A percentile compares a stretch with the other conserved stretches of the same genome.
Evolutionary conservation across 1,139 yeast genomes (phyloP).

Genomic region (Chernovozyma sophiae-reginae): DNA sequence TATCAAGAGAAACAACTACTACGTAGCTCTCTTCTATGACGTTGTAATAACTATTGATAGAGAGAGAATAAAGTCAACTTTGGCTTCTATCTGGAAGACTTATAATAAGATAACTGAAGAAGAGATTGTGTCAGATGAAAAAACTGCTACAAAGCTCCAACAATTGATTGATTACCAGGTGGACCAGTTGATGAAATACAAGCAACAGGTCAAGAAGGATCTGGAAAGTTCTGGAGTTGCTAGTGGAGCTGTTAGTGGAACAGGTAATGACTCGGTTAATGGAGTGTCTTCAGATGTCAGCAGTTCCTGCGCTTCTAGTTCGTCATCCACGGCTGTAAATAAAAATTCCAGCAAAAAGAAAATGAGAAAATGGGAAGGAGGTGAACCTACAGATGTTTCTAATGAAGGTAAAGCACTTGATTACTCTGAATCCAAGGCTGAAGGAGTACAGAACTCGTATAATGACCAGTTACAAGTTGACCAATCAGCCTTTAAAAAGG

Average conservation of each 20-base stretch:
- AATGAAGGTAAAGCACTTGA: constrained; percentile 27
- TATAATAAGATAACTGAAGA: constrained; percentile 27
- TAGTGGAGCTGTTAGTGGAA: constrained; percentile 5
- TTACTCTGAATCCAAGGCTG: constrained; percentile 26
- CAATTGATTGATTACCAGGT: constrained; percentile 40
- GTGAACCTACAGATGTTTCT: constrained; percentile 26
- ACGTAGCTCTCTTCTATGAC: constrained; percentile 40
- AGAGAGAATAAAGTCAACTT: constrained; percentile 33
- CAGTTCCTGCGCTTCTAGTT: constrained; percentile 9
- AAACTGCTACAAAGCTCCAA: constrained; percentile 20
- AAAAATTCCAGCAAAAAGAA: constrained; percentile 21
- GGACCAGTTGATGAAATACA: constrained; percentile 33
- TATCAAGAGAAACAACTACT: constrained; percentile 24
- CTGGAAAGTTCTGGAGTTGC: background rate
- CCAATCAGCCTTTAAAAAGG: constrained; percentile 30
- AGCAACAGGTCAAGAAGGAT: constrained; percentile 10
- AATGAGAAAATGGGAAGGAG: constrained; percentile 47
- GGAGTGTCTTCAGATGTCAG: background rate
- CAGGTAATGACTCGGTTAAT: constrained; percentile 5
- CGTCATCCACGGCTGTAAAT: constrained; percentile 16
- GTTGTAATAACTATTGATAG: constrained; percentile 38
- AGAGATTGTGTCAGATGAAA: constrained; percentile 18
- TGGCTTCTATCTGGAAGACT: constrained; percentile 33
- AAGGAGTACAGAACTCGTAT: constrained; percentile 48
- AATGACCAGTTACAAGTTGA: constrained; percentile 22